Percentiles rank a stretch among this genome's conserved stretches.
Conservation (phyloP, 495 filamentous ascomycete species). For the Hyaloscypha finlandica region DNA sequence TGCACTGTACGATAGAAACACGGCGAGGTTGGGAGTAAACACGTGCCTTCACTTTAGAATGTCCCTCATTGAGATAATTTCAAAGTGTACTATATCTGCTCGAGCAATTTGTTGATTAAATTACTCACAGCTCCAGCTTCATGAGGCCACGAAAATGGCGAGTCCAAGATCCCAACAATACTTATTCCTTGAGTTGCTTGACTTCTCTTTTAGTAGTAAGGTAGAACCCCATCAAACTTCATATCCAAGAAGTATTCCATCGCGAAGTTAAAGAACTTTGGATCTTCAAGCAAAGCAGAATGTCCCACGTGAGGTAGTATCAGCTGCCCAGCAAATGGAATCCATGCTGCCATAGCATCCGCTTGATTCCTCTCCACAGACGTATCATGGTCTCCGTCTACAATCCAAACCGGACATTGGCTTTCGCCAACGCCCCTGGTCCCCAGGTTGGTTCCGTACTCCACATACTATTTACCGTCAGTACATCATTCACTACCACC, state of each 20-base stretch:
- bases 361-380: slow-evolving; percentile 8
- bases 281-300: slow-evolving; percentile 4
- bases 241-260: slow-evolving; percentile 13
- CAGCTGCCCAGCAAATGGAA: slow-evolving; percentile 9
- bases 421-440: neutral
- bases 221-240: slow-evolving; percentile 8
- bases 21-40: no score
- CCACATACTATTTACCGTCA: neutral
- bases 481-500: neutral
- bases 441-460: slow-evolving; percentile 2
- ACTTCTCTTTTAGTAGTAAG: slow-evolving; percentile 4
- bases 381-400: slow-evolving; percentile 5
- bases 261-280: slow-evolving; percentile 8
- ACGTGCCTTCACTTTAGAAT: no score
- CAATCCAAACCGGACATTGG: slow-evolving; percentile 10
- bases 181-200: no score
- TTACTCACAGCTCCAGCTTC: no score
- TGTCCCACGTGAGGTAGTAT: slow-evolving; percentile 7
- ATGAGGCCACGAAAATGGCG: no score
- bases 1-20: no score
- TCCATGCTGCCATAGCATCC: slow-evolving; percentile 11
- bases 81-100: no score
- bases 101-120: no score
- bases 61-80: no score
- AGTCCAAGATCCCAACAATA: no score